Evolutionary conservation across 305 asterid genomes (phyloP), one percentile per base, ranked within the genome.

Genomic region (Nicotiana rustica): DNA sequence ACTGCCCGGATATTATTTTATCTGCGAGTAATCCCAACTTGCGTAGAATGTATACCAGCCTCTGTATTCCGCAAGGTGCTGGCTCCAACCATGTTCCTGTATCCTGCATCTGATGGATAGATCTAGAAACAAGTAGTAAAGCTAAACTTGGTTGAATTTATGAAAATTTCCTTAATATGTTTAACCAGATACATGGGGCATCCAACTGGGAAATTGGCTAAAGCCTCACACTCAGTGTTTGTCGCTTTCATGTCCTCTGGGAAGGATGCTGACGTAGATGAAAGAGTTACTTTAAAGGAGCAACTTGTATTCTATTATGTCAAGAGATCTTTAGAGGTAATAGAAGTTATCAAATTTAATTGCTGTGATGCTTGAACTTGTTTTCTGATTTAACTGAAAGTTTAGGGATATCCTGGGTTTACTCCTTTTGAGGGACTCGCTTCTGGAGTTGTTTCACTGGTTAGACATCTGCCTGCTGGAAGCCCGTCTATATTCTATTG

Each of bases 401-500:
- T 88, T 31, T 65, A 95, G 99, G 93, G 91, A n/a, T 95, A 89
- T 85, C 99, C 99, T 47, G 96, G 87, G 77, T 87, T 82, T 69
- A 94, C 99, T 21, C 99, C 97, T 70, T 92, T 91, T 35, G 97
- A 95, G 78, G 98, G 97, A 82, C 82, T 95, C 92, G 97, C 97
- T 86, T 94, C 99, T 77, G 99, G 99, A 56, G 96, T 94, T 73
- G 94, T 88, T 85, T 93, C 98, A 60, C 82, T 95, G n/a, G 96
- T 92, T 86, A 88, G 96, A 85, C 91, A 92, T 89, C 97, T 95
- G 85, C 99, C 99, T 61, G 98, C 99, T 75, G 99, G 98, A 82
- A 90, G 95, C 85, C 97, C 97, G 44, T 87, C 97, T 67, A 88
- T 90, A 88, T 91, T 87, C 81, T 95, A 89, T 86, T 92, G 95